phyloP scores from a whole-genome alignment of 176 grass and related monocot species.

The Themeda triandra region DNA sequence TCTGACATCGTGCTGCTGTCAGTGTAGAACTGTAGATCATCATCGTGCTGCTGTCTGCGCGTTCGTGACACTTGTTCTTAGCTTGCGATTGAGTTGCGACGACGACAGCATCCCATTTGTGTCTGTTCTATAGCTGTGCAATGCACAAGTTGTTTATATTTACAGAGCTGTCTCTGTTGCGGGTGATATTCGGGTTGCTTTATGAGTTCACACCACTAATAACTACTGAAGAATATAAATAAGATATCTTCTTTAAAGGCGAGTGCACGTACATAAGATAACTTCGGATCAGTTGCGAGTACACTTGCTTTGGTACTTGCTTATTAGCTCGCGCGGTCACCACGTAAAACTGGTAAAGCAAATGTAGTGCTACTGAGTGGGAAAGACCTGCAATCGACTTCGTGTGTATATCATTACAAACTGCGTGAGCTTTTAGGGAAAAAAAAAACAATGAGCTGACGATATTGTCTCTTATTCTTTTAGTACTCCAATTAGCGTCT shows the following conservation, averaged over 20 bases:
- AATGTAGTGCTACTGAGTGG: neutral
- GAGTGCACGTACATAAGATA: neutral
- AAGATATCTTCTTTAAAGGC: neutral
- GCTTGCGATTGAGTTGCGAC: neutral
- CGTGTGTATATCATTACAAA: neutral
- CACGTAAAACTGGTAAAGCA: neutral
- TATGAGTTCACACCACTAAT: neutral
- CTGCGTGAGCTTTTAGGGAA: neutral
- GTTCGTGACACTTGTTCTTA: neutral
- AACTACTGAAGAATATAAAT: neutral
- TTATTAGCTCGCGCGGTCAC: neutral
- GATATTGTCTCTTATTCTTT: neutral
- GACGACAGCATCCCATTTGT: neutral
- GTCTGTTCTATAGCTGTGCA: too few species aligned
- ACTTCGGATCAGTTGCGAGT: neutral
- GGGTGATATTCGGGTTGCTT: neutral
- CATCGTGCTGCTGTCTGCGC: neutral
- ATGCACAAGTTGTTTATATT: neutral
- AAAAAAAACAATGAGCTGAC: neutral
- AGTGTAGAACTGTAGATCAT: neutral
- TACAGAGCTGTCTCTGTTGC: neutral
- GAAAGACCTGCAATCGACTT: neutral
- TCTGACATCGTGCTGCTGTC: neutral
- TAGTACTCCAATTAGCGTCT: neutral
- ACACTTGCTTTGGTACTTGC: conserved; percentile 13